Conservation (phyloP, 1,284 basidiomycete genomes). For the Puccinia coronata region DNA sequence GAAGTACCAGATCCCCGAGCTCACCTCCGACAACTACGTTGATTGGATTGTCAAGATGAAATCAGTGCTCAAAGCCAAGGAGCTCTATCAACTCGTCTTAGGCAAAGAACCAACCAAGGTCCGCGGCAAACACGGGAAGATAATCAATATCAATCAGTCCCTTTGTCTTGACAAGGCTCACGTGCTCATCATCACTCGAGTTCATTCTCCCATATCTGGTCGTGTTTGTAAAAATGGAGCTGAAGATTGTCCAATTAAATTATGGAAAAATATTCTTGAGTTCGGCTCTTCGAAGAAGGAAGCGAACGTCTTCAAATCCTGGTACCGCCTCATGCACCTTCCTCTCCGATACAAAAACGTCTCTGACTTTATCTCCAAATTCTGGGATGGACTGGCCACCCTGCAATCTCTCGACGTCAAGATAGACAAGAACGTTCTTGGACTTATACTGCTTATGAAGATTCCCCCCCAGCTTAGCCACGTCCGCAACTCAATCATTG, state of each 20-base stretch:
- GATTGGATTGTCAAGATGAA: not conserved
- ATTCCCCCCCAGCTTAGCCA: not conserved
- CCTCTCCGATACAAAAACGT: not conserved
- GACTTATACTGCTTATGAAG: not conserved
- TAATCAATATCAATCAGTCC: not conserved
- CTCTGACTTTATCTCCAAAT: not conserved
- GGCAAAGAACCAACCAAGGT: no score
- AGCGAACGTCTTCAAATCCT: not conserved
- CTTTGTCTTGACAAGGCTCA: not conserved
- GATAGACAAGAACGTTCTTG: not conserved
- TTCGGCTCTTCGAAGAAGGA: not conserved
- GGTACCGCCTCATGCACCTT: not conserved
- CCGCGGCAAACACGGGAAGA: not conserved
- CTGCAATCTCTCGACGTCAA: not conserved
- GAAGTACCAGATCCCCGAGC: no score
- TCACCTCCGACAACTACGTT: not conserved
- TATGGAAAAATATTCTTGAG: no score
- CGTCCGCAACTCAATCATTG: not conserved
- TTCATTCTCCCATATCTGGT: no score
- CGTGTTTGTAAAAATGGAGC: not conserved
- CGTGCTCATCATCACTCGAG: no score
- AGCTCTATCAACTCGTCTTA: no score
- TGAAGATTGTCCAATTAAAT: not conserved
- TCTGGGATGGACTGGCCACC: not conserved
- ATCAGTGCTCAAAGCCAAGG: not conserved